Evolutionary conservation across 805 yeast genomes (phyloP), one percentile per base, ranked within the genome.

Genomic region (Kuraishia capsulata): DNA sequence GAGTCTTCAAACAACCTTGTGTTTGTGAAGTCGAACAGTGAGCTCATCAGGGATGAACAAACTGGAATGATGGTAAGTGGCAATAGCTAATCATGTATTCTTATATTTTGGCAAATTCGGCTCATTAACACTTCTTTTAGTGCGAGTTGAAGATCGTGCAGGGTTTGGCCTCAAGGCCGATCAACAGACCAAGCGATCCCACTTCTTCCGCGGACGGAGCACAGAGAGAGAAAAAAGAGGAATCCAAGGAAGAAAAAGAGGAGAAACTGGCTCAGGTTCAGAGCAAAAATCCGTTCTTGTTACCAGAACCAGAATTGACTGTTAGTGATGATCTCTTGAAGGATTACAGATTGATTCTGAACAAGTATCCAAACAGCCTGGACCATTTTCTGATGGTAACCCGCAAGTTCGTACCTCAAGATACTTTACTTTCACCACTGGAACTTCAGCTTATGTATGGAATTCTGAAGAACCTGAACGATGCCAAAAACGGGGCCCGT

Each of bases 281-380:
- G 39, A 56, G 54, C 17, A 59, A 61, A 39, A 76, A 87, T 51
- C 97, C 97, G 2, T 90, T 92, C 61, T 70, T 71, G 36, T 71
- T 76, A 17, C 90, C 95, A 0, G 96, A 85, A 47, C 83, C 83
- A 4, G 80, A 76, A 42, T 62, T 89, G 33, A 75, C 87, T 0
- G 68, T 89, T 6, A 48, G 75, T 20, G 68, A 69, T 8, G 67
- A 68, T 34, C 67, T 71, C 41, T 73, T 74, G 9, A 67, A 64
- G 3, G 62, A 73, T 21, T 75, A 81, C 51, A 67, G 77, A 45
- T 57, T 90, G 25, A 75, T 90, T 4, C 70, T 87, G 47, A 90
- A 90, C 67, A 92, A 90, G 58, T 92, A 73, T 58, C 95, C 97
- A 8, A 80, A 89, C 29, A 73, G 81, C 4, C 76, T 84, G 33